Evolutionary conservation across 2,329 filamentous ascomycete species (phyloP).

Genomic region (Aspergillus floridensis): DNA sequence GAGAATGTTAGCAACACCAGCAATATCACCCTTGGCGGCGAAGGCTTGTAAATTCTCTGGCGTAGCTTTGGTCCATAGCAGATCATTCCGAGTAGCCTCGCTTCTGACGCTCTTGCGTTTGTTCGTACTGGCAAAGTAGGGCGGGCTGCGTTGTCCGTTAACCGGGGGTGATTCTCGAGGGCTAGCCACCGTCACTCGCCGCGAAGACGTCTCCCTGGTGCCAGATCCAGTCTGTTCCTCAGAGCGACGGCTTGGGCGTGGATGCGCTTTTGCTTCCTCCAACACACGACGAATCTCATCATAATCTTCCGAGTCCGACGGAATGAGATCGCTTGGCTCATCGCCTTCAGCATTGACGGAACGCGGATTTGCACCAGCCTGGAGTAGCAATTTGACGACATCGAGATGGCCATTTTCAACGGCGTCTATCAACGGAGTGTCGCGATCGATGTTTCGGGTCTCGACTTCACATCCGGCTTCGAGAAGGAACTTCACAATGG

Average conservation of each 20-base stretch:
- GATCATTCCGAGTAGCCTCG: slow-evolving; percentile 50
- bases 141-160: slow-evolving; percentile 41
- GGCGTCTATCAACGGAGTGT: slow-evolving; percentile 92
- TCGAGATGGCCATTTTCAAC: slow-evolving; percentile 92
- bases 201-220: slow-evolving; percentile 40
- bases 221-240: slow-evolving; percentile 40
- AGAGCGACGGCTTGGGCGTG: slow-evolving; percentile 45
- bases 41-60: slow-evolving; percentile 49
- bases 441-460: slow-evolving; percentile 73
- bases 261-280: slow-evolving; percentile 60
- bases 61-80: slow-evolving; percentile 52
- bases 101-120: slow-evolving; percentile 49
- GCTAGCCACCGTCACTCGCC: slow-evolving; percentile 46
- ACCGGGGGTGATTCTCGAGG: slow-evolving; percentile 45
- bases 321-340: slow-evolving; percentile 82
- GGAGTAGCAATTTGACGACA: slow-evolving; percentile 79
- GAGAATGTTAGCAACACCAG: slow-evolving; percentile 49
- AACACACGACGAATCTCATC: slow-evolving; percentile 72
- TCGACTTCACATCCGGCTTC: slow-evolving; percentile 81
- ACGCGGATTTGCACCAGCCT: slow-evolving; percentile 85
- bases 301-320: slow-evolving; percentile 71
- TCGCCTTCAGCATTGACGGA: slow-evolving; percentile 90
- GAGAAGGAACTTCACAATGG: slow-evolving; percentile 85
- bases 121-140: slow-evolving; percentile 29
- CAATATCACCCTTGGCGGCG: slow-evolving; percentile 50